phyloP scores from a whole-genome alignment of 139 green algal species.

The Chlorella sp. region DNA sequence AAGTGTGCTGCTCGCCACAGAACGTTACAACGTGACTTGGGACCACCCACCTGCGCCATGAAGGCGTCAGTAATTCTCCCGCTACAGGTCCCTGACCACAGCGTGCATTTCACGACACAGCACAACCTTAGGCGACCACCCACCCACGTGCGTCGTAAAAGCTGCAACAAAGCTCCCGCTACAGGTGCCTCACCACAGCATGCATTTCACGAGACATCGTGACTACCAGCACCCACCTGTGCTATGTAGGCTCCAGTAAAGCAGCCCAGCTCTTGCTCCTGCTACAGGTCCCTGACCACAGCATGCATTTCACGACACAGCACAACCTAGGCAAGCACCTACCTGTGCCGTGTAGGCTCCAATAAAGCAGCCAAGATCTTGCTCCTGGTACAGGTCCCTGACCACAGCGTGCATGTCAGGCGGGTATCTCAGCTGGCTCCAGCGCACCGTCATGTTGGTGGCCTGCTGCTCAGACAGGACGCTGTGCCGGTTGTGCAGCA shows the following conservation, averaged over 20 bases:
- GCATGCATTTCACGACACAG: neutral
- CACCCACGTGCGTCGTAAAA: constrained; percentile 10
- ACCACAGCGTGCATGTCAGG: constrained; percentile 5
- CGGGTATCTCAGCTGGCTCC: constrained; percentile 44
- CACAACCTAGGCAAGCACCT: neutral
- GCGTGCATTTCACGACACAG: neutral
- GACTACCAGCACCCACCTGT: no score
- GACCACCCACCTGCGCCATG: no score
- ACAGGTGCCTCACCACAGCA: constrained; percentile 59
- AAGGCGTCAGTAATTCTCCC: neutral
- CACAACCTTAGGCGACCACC: neutral
- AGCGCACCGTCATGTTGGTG: constrained; percentile 12
- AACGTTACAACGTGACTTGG: no score
- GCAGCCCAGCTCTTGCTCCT: neutral
- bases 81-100: neutral
- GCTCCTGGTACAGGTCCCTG: constrained; percentile 55
- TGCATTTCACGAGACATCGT: no score
- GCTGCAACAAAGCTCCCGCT: constrained; percentile 5
- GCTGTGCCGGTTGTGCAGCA: constrained; percentile 61
- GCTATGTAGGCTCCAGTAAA: neutral
- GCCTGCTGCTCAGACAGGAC: neutral
- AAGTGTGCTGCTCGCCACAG: no score
- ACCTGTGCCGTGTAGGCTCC: constrained; percentile 3
- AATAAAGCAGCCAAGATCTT: constrained; percentile 48
- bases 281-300: neutral